phyloP scores from a whole-genome alignment of 2,329 filamentous ascomycete genomes.

The Fusarium proliferatum region DNA sequence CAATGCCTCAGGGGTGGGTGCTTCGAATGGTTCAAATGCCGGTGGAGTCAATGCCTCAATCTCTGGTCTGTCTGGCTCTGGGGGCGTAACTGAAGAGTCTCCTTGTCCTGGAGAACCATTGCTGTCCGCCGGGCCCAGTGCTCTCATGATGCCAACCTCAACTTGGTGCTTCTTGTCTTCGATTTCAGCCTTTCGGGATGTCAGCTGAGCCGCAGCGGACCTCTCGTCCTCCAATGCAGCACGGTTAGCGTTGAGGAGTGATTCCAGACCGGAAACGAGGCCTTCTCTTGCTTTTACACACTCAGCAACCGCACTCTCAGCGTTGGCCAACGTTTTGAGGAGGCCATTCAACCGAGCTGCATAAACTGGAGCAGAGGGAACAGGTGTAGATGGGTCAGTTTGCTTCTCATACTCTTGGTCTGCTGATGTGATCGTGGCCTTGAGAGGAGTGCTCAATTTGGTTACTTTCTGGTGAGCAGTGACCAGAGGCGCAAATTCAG shows the following conservation, averaged over 20 bases:
- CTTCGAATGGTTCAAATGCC: conserved; percentile 39
- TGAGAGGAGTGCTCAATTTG: conserved; percentile 77
- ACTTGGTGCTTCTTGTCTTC: conserved; percentile 89
- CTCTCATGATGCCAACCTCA: conserved; percentile 90
- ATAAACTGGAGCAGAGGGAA: conserved; percentile 88
- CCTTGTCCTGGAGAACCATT: conserved; percentile 60
- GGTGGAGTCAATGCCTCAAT: conserved; percentile 91
- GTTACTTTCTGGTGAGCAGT: conserved; percentile 77
- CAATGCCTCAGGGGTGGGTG: conserved; percentile 31
- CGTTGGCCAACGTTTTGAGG: conserved; percentile 88
- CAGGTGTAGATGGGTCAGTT: conserved; percentile 73
- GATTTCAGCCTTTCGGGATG: conserved; percentile 74
- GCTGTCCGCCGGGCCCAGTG: conserved; percentile 72
- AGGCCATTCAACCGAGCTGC: conserved; percentile 89
- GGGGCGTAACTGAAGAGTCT: conserved; percentile 57
- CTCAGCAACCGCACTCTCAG: conserved; percentile 89
- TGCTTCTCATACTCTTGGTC: conserved; percentile 87
- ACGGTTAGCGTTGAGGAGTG: conserved; percentile 80
- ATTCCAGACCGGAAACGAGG: conserved; percentile 84
- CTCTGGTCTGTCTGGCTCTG: conserved; percentile 79
- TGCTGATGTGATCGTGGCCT: conserved; percentile 74
- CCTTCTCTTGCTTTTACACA: conserved; percentile 86
- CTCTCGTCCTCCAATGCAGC: conserved; percentile 77
- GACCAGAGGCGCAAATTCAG: conserved; percentile 81
- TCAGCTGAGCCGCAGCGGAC: conserved; percentile 70